phyloP scores from a whole-genome alignment of 352 stramenopile genomes.

The Sclerospora graminicola region DNA sequence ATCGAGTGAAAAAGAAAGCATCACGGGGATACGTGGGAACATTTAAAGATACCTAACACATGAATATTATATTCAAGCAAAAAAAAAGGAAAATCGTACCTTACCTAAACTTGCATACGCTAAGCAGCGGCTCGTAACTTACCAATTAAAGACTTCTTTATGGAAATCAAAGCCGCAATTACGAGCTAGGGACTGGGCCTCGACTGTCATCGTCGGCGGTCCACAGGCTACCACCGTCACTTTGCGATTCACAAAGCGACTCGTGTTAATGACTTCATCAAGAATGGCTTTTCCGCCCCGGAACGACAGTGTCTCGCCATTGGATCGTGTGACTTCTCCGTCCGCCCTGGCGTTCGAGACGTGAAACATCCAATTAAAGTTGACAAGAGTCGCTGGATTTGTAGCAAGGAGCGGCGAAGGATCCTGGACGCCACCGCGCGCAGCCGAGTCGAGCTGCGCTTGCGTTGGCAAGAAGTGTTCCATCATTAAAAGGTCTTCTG shows the following conservation, averaged over 20 bases:
- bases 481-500: slow-evolving; percentile 60
- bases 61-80: not conserved
- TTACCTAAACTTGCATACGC: slow-evolving; percentile 2
- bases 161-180: slow-evolving; percentile 70
- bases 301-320: slow-evolving; percentile 49
- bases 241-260: slow-evolving; percentile 42
- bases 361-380: slow-evolving; percentile 52
- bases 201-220: slow-evolving; percentile 56
- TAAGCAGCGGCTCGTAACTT: slow-evolving; percentile 11
- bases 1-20: slow-evolving; percentile 42
- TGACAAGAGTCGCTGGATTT: slow-evolving; percentile 14
- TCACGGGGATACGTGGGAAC: too few species aligned
- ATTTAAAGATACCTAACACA: too few species aligned
- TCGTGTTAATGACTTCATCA: slow-evolving; percentile 60
- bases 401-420: slow-evolving; percentile 19
- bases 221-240: slow-evolving; percentile 69
- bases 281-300: slow-evolving; percentile 43
- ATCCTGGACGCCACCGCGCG: slow-evolving; percentile 32
- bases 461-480: slow-evolving; percentile 56
- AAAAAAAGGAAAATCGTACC: slow-evolving; percentile 10
- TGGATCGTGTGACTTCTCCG: slow-evolving; percentile 33
- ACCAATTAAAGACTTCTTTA: slow-evolving; percentile 81
- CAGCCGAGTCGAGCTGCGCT: slow-evolving; percentile 26
- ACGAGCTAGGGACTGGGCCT: slow-evolving; percentile 54
- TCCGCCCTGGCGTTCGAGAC: slow-evolving; percentile 41